phyloP scores from a whole-genome alignment of 768 basidiomycete genomes.

The Coprinopsis strossmayeri region DNA sequence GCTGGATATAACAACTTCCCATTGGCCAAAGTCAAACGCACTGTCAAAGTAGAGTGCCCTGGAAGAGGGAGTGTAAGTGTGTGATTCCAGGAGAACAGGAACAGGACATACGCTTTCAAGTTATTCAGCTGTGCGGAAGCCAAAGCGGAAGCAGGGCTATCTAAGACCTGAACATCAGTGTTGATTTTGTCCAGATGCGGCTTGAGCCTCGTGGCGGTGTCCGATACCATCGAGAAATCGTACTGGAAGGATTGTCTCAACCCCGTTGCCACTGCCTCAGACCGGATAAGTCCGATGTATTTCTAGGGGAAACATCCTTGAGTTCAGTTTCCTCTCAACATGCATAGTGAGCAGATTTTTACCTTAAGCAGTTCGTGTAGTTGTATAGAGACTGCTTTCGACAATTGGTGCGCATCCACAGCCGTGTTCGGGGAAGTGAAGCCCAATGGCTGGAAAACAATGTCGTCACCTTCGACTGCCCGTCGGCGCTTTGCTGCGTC shows the following conservation, averaged over 20 bases:
- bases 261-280: background rate
- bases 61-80: background rate
- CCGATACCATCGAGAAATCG: background rate
- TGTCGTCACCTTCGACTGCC: too few species aligned
- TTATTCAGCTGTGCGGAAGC: background rate
- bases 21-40: slow-evolving; percentile 51
- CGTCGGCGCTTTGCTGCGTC: background rate
- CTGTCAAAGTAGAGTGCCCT: slow-evolving; percentile 49
- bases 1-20: slow-evolving; percentile 47
- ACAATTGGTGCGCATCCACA: background rate
- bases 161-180: background rate
- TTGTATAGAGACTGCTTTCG: background rate
- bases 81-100: background rate
- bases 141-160: background rate
- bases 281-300: background rate
- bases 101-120: background rate
- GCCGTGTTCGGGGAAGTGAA: background rate
- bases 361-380: background rate
- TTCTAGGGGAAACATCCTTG: background rate
- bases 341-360: background rate
- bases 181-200: background rate
- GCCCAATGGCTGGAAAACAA: background rate
- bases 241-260: background rate
- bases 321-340: background rate
- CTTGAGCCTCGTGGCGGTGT: background rate